Evolutionary conservation across 176 grass and related monocot species (phyloP).

Genomic region (Oryza nivara): DNA sequence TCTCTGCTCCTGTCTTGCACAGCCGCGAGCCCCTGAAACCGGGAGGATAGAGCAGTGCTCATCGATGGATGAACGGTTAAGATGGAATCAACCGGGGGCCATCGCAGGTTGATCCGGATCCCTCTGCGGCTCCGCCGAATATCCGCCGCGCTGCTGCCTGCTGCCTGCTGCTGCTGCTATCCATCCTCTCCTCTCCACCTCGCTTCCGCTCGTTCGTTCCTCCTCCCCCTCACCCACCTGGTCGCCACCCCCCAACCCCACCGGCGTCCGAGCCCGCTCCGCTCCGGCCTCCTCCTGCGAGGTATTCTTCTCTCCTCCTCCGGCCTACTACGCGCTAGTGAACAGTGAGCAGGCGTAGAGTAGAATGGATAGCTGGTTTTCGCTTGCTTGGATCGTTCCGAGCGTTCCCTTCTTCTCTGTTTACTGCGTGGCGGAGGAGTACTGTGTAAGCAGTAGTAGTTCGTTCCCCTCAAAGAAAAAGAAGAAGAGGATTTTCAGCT

Average conservation of each 20-base stretch:
- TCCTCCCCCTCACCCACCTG: neutral
- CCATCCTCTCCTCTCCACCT: neutral
- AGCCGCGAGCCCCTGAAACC: too few relatives aligned
- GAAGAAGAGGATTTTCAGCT: neutral
- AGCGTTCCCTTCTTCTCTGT: neutral
- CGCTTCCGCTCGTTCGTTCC: neutral
- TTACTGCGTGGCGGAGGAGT: neutral
- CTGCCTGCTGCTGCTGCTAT: neutral
- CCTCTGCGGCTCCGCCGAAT: slow-evolving; percentile 9
- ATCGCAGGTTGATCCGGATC: slow-evolving; percentile 38
- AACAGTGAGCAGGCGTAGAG: neutral
- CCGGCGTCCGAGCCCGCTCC: neutral
- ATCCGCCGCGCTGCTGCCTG: neutral
- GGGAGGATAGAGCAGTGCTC: too few relatives aligned
- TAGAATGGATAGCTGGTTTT: neutral
- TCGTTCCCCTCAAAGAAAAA: neutral
- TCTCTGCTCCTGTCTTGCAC: too few relatives aligned
- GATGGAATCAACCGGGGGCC: too few relatives aligned
- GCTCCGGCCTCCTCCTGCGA: neutral
- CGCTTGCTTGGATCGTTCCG: too few relatives aligned
- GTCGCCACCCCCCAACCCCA: neutral
- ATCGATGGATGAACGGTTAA: too few relatives aligned
- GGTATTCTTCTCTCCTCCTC: neutral
- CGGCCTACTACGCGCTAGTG: too few relatives aligned
- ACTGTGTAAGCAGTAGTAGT: neutral